These are phyloP conservation scores for Cladosporium colombiae DNA, from an alignment of 2,329 filamentous ascomycete species.

Conservation along the genomic window DNA sequence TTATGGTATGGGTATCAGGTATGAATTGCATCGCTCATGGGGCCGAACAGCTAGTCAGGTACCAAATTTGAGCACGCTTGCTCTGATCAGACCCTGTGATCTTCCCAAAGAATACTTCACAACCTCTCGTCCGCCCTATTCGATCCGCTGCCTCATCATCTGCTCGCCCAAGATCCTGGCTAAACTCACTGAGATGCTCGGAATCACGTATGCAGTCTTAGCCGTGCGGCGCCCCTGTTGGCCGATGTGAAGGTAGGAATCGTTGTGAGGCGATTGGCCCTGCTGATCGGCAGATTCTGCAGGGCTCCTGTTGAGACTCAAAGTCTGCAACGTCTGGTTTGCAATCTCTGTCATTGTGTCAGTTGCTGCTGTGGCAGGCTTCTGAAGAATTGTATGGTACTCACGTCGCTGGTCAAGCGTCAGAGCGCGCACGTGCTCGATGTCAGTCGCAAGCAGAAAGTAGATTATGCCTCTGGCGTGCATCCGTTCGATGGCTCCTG, in stretches of 20 bases:
- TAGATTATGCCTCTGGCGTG: background rate
- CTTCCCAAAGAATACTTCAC: too few relatives aligned
- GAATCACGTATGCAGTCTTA: background rate
- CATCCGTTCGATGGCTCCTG: conserved; percentile 3
- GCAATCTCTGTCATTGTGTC: background rate
- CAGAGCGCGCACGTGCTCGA: background rate
- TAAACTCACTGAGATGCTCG: background rate
- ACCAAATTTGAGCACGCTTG: too few relatives aligned
- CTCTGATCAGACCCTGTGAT: too few relatives aligned
- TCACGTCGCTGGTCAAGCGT: background rate
- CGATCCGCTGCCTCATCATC: background rate
- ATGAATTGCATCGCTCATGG: too few relatives aligned
- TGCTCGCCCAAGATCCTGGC: background rate
- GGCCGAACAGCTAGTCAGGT: too few relatives aligned
- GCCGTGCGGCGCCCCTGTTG: background rate
- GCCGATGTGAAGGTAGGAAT: background rate
- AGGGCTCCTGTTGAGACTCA: background rate
- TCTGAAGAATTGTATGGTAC: background rate
- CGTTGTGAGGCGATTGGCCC: background rate
- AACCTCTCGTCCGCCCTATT: background rate
- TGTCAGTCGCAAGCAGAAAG: background rate
- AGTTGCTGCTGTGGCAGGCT: background rate
- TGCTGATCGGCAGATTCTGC: background rate
- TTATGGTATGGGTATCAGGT: too few relatives aligned
- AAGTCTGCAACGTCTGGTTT: background rate